phyloP scores from a whole-genome alignment of 495 filamentous ascomycete species.

The Aspergillus steynii region DNA sequence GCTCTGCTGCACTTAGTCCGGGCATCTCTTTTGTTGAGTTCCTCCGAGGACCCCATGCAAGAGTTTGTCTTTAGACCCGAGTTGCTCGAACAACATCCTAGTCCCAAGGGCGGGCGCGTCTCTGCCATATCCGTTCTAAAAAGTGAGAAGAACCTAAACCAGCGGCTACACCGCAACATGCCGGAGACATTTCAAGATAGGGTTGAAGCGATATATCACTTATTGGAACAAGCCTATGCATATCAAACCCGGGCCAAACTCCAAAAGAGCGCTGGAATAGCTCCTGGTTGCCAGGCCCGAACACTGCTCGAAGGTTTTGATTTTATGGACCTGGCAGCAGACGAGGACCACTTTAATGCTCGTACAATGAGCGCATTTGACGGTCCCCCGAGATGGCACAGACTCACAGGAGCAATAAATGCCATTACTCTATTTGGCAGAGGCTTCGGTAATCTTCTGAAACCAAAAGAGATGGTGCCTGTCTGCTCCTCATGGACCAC shows the following conservation, averaged over 20 bases:
- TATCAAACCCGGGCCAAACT: slow-evolving; percentile 1
- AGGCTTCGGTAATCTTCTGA: slow-evolving; percentile 5
- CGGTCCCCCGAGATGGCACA: background rate
- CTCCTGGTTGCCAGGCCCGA: background rate
- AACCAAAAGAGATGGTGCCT: background rate
- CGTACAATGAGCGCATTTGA: background rate
- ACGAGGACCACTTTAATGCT: slow-evolving; percentile 1
- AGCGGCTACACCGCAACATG: background rate
- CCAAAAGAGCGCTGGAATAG: background rate
- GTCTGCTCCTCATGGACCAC: slow-evolving; percentile 5
- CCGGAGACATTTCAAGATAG: background rate
- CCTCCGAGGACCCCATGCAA: background rate
- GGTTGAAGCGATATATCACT: background rate
- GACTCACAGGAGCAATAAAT: background rate
- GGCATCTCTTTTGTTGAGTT: slow-evolving; percentile 2
- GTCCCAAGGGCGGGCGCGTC: background rate
- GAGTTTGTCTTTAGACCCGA: background rate
- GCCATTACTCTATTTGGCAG: slow-evolving; percentile 8
- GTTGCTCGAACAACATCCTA: background rate
- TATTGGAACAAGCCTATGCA: slow-evolving; percentile 1
- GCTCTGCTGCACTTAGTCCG: slow-evolving; percentile 5
- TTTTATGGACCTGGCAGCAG: slow-evolving; percentile 10
- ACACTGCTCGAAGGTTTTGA: slow-evolving; percentile 3
- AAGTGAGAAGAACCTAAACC: background rate
- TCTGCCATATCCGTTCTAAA: background rate